A percentile compares a stretch with the other conserved stretches of the same genome.
These are phyloP conservation scores for Triangularia verruculosa DNA, from an alignment of 2,329 filamentous ascomycete species.

Conservation along the genomic window DNA sequence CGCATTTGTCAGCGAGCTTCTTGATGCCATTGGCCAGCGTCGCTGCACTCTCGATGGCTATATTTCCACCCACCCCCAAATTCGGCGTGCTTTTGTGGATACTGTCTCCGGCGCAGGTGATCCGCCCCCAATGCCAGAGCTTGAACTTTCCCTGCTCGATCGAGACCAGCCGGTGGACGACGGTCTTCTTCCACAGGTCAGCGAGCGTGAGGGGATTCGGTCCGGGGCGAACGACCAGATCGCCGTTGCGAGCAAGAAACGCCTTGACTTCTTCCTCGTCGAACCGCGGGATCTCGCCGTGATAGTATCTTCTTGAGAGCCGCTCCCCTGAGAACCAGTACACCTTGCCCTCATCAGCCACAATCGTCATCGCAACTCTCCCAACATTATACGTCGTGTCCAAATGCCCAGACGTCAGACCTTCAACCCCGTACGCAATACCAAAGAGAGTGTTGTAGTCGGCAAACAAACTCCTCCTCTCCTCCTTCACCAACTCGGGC, in stretches of 20 bases:
- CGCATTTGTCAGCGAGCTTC: conserved; percentile 7
- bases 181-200: conserved; percentile 19
- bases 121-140: conserved; percentile 23
- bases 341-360: conserved; percentile 12
- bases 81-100: conserved; percentile 25
- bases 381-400: conserved; percentile 9
- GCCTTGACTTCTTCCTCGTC: conserved; percentile 13
- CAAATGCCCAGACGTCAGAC: conserved; percentile 11
- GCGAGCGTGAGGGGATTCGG: conserved; percentile 10
- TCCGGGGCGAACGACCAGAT: conserved; percentile 1
- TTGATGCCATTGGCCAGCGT: conserved; percentile 21
- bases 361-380: conserved; percentile 11
- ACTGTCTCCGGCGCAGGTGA: conserved; percentile 21
- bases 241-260: conserved; percentile 14
- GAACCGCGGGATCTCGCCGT: conserved; percentile 13
- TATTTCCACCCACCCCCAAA: conserved; percentile 21
- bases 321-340: conserved; percentile 22
- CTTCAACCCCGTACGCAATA: conserved; percentile 9
- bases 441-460: conserved; percentile 25
- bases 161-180: conserved; percentile 11
- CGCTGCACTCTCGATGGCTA: conserved; percentile 22
- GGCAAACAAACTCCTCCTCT: conserved; percentile 14
- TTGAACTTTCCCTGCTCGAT: conserved; percentile 24
- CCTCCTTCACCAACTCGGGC: conserved; percentile 11
- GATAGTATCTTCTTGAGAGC: background rate